Evolutionary conservation across 345 rosid species (phyloP).

Genomic region (Sonneratia caseolaris): DNA sequence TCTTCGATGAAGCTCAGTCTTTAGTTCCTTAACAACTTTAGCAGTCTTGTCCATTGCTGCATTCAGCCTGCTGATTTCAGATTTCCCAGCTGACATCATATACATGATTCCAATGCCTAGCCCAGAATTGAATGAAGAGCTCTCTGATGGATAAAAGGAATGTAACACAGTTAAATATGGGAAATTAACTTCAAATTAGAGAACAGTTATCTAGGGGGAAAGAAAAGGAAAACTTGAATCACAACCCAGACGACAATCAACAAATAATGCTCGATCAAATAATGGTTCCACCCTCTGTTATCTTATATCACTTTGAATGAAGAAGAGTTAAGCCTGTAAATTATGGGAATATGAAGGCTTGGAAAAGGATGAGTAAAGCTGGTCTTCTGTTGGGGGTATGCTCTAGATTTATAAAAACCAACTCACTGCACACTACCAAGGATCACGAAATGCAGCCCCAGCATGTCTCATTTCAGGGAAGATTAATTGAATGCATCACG

Average conservation of each 20-base stretch:
- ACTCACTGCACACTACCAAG: neutral
- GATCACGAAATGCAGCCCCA: neutral
- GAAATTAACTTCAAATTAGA: neutral
- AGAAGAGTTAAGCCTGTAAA: neutral
- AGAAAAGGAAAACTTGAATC: neutral
- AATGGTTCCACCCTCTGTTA: too few relatives aligned
- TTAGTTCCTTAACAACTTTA: conserved; percentile 58
- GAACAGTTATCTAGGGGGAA: neutral
- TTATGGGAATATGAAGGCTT: neutral
- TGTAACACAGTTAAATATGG: neutral
- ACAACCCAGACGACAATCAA: neutral
- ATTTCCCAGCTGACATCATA: conserved; percentile 68
- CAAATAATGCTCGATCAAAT: neutral
- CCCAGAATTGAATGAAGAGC: conserved; percentile 45
- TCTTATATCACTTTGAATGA: neutral
- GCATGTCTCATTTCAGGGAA: neutral
- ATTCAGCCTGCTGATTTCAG: conserved; percentile 53
- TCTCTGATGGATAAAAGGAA: conserved; percentile 26
- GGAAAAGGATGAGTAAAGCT: neutral
- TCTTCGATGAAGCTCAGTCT: conserved; percentile 46
- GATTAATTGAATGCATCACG: neutral
- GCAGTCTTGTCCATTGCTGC: conserved; percentile 57
- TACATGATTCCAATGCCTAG: conserved; percentile 70
- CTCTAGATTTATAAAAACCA: neutral
- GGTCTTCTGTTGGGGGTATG: neutral